phyloP scores from a whole-genome alignment of 1,284 basidiomycete genomes.

The Tilletia setariae region DNA sequence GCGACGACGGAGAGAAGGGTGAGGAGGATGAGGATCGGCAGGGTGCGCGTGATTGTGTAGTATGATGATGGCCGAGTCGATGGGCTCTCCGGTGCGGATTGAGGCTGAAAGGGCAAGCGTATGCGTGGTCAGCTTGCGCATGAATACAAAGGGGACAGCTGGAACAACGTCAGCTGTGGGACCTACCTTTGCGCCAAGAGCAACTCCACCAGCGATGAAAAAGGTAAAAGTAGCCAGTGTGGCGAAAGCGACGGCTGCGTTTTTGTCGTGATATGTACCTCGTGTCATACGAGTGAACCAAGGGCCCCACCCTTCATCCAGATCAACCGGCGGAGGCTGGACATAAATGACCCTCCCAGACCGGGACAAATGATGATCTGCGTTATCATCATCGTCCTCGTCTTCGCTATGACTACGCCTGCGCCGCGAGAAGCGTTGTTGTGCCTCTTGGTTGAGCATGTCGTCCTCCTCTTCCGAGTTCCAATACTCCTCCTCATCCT shows the following conservation, averaged over 20 bases:
- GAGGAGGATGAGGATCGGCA: conserved; percentile 76
- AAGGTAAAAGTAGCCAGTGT: conserved; percentile 28
- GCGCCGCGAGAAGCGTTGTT: neutral
- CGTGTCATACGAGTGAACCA: conserved; percentile 18
- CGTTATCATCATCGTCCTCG: conserved; percentile 17
- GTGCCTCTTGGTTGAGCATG: neutral
- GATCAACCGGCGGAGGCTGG: conserved; percentile 17
- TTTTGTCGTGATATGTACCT: conserved; percentile 40
- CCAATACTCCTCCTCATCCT: conserved; percentile 19
- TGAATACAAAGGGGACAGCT: conserved; percentile 22
- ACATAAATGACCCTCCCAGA: conserved; percentile 19
- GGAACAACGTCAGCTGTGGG: too few relatives aligned
- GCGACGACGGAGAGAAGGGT: conserved; percentile 72
- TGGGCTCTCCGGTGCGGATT: conserved; percentile 32
- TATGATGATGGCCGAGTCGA: conserved; percentile 58
- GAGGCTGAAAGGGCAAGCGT: conserved; percentile 16
- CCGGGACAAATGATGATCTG: neutral
- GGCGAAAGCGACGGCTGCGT: conserved; percentile 35
- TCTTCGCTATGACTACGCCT: neutral
- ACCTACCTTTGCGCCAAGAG: conserved; percentile 22
- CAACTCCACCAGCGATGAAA: conserved; percentile 27
- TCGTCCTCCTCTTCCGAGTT: conserved; percentile 15
- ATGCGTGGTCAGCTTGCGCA: conserved; percentile 17
- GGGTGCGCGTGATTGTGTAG: conserved; percentile 64
- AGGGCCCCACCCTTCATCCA: conserved; percentile 22